A percentile compares a stretch with the other conserved stretches of the same genome.
phyloP scores from a whole-genome alignment of 2,329 filamentous ascomycete genomes.

The Ceratocystis diversiconidia region DNA sequence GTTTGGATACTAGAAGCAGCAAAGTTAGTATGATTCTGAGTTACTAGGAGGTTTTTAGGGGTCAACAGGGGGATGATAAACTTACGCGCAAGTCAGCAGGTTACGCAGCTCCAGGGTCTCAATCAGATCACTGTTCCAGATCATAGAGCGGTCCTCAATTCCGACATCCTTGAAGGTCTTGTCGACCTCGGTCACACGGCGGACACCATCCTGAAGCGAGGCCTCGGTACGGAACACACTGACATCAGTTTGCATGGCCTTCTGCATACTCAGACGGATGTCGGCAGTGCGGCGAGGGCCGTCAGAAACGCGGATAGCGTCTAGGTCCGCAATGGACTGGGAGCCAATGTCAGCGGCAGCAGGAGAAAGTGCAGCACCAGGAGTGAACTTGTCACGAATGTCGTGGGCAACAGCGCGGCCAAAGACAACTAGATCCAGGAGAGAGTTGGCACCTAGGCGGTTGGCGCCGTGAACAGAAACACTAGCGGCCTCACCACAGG shows the following conservation, averaged over 20 bases:
- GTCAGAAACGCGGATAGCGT: constrained; percentile 69
- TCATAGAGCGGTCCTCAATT: constrained; percentile 98
- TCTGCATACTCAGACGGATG: constrained; percentile 86
- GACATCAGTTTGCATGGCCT: constrained; percentile 95
- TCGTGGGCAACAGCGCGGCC: constrained; percentile 95
- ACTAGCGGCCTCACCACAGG: constrained; percentile 92
- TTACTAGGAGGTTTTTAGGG: neutral
- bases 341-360: constrained; percentile 75
- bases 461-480: constrained; percentile 98
- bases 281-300: constrained; percentile 81
- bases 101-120: constrained; percentile 94
- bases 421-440: constrained; percentile 94
- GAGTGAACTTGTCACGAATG: constrained; percentile 85
- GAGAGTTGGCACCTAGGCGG: constrained; percentile 93
- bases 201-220: constrained; percentile 82
- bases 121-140: constrained; percentile 96
- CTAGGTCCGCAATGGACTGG: constrained; percentile 71
- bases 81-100: constrained; percentile 87
- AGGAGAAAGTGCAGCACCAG: constrained; percentile 65
- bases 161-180: constrained; percentile 65
- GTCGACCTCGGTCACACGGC: constrained; percentile 76
- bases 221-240: constrained; percentile 93
- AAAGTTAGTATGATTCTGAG: constrained; percentile 17
- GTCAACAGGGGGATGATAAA: constrained; percentile 23
- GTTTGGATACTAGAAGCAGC: constrained; percentile 57